These are phyloP conservation scores for Ophiostoma quercus DNA, from an alignment of 2,329 filamentous ascomycete species.

Conservation along the genomic window DNA sequence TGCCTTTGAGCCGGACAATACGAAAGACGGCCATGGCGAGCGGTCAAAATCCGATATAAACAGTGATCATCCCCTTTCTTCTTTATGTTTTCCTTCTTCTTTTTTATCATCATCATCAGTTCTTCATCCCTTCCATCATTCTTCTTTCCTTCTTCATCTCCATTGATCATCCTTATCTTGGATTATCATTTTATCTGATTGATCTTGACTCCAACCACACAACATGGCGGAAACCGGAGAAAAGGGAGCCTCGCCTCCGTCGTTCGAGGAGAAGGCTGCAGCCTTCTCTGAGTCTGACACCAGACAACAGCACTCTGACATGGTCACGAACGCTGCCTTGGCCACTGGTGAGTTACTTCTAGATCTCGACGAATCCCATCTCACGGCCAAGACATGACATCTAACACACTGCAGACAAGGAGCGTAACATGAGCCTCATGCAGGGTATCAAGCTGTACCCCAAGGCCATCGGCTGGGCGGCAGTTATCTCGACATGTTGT, in stretches of 20 bases:
- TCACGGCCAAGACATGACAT: neutral
- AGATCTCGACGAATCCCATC: neutral
- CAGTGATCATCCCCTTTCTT: neutral
- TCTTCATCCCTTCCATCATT: neutral
- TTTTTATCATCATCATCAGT: neutral
- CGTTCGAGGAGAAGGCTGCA: neutral
- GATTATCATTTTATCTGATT: neutral
- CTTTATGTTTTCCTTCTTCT: neutral
- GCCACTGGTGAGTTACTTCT: neutral
- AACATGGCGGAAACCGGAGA: neutral
- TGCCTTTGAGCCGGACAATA: slow-evolving; percentile 1
- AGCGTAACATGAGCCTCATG: slow-evolving; percentile 20
- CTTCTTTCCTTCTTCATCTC: neutral
- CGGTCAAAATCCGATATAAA: neutral
- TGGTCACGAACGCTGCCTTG: neutral
- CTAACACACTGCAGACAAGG: slow-evolving; percentile 18
- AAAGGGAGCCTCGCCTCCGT: neutral
- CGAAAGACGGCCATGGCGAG: neutral
- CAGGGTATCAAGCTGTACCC: slow-evolving; percentile 19
- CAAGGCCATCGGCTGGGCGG: slow-evolving; percentile 23
- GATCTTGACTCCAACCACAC: neutral
- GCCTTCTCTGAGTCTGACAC: neutral
- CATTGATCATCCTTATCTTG: neutral
- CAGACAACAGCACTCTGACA: neutral
- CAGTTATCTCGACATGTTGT: slow-evolving; percentile 19